Percentiles rank a stretch among this genome's conserved stretches.
These are phyloP conservation scores for Podospora anserina DNA, from an alignment of 495 filamentous ascomycete species.

Conservation along the genomic window DNA sequence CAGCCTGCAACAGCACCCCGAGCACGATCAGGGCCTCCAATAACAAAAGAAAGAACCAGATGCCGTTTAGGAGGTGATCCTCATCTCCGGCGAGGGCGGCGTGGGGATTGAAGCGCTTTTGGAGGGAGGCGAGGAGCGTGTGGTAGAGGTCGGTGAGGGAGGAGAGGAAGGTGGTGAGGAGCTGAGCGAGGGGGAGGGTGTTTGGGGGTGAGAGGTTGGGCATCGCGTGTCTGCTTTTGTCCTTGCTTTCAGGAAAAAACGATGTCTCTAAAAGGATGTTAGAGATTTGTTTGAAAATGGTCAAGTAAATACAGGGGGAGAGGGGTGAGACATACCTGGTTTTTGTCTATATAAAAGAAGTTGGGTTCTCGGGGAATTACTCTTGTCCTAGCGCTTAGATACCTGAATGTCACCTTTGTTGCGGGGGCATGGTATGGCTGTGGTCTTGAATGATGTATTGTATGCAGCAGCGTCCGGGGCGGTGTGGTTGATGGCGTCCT, in stretches of 20 bases:
- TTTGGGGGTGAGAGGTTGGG: conserved; percentile 2
- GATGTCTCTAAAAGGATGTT: background rate
- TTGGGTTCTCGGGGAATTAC: background rate
- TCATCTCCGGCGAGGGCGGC: conserved; percentile 34
- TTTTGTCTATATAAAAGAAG: background rate
- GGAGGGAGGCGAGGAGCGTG: background rate
- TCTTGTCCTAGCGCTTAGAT: background rate
- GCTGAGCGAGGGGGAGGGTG: background rate
- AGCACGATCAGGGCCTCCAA: conserved; percentile 43
- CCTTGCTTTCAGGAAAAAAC: background rate
- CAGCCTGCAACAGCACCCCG: conserved; percentile 31
- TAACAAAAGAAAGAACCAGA: conserved; percentile 45
- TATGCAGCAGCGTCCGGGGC: background rate
- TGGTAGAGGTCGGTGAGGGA: background rate
- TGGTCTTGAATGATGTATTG: background rate
- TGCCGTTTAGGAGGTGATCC: conserved; percentile 40
- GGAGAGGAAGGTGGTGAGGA: background rate
- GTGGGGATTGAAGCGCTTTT: conserved; percentile 23
- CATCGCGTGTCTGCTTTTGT: background rate
- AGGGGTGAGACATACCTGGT: background rate
- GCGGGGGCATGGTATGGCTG: background rate
- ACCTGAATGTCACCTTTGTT: background rate
- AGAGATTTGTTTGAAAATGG: background rate
- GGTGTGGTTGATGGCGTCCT: background rate
- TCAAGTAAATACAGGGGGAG: background rate